Evolutionary conservation across 495 filamentous ascomycete genomes (phyloP), one percentile per base, ranked within the genome.

Genomic region (Echria macrotheca): DNA sequence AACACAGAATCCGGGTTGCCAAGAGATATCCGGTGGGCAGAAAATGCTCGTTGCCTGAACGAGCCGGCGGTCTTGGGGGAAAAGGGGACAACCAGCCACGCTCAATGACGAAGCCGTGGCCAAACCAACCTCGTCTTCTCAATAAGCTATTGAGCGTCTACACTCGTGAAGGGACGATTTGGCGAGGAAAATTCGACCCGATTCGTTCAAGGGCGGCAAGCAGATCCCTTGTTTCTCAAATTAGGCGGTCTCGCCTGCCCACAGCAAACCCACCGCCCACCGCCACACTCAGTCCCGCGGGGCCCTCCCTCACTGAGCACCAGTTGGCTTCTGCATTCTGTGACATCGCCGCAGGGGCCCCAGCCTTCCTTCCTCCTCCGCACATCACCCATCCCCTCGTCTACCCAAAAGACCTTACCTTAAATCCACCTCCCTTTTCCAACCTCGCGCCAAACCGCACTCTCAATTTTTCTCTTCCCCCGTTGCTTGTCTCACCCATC

Each of bases 351-450:
- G 58, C 61, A 54, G 54, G 50, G 53, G 44, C 28, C 53, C 59
- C 53, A 57, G 55, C 50, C 56, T 54, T 56, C 56, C 54, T 52
- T 48, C 56, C 52, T 48, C 33, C 46, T 48, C 46, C 63, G 31
- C 56, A 60, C 62, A 56, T 59, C 58, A 35, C 44, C 46, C 40
- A 54, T 46, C 45, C 49, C 52, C 48, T 36, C 54, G 57, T 63
- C 64, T 56, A 61, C 62, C 57, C 57, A 57, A 55, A 54, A 59
- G 52, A 55, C 53, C 62, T n/a, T 64, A 74, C 71, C 72, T 72
- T 68, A 70, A 75, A 74, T 69, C 66, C 73, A 74, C 65, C 68
- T 72, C 67, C 69, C 67, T 67, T 69, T 68, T 59, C 64, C 66
- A 69, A 64, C 64, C 66, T 69, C 67, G 54, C 59, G 60, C 52